These are phyloP conservation scores for Somion occarium DNA, from an alignment of 1,284 basidiomycete species.

Conservation along the genomic window DNA sequence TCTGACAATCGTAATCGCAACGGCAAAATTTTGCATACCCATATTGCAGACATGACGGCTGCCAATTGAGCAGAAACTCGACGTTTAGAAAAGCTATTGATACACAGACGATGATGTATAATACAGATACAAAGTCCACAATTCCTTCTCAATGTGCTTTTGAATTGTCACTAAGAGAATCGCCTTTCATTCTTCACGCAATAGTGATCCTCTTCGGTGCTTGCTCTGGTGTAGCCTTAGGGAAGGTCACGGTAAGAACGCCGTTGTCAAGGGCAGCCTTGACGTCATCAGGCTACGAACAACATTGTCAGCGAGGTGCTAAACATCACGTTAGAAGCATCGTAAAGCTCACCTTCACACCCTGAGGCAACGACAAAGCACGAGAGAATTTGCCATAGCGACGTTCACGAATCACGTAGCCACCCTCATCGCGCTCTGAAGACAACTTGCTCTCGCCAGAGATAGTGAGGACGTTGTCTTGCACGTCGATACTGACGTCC, in stretches of 20 bases:
- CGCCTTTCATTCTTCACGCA: constrained; percentile 7
- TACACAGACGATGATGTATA: too few species aligned
- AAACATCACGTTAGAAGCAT: neutral
- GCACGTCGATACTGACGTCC: constrained; percentile 37
- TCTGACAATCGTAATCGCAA: too few species aligned
- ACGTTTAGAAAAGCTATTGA: too few species aligned
- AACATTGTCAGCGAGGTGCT: neutral
- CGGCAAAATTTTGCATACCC: too few species aligned
- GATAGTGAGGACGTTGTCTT: constrained; percentile 36
- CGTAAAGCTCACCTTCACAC: constrained; percentile 33
- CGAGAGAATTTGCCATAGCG: constrained; percentile 39
- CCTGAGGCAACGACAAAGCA: constrained; percentile 36
- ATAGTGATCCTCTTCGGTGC: constrained; percentile 31
- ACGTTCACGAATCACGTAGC: constrained; percentile 42
- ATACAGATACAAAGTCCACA: too few species aligned
- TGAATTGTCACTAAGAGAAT: too few species aligned
- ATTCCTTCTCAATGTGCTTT: too few species aligned
- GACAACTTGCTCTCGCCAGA: constrained; percentile 33
- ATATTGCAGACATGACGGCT: too few species aligned
- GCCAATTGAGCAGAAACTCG: too few species aligned
- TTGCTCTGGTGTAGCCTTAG: constrained; percentile 28
- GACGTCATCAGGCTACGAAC: constrained; percentile 30
- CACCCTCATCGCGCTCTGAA: constrained; percentile 31
- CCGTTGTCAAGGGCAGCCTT: constrained; percentile 38
- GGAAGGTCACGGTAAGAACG: constrained; percentile 38